Base-by-base conservation (phyloP, 768 basidiomycete genomes). In the Scleroderma citrinum region DNA sequence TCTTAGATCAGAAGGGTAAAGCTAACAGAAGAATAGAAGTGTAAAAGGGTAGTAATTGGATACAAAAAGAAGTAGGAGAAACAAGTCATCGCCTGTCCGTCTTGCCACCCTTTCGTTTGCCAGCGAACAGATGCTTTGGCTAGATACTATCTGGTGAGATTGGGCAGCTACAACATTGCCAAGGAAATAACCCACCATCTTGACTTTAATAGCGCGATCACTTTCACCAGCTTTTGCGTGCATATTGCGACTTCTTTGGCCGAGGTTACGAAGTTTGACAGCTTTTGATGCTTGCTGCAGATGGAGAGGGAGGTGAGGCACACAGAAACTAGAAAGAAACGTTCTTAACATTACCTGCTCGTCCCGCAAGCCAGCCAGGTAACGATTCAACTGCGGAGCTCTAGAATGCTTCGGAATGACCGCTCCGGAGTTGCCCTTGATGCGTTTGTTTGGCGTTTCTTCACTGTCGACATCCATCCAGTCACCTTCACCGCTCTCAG, bases 151-250 rank as follows among this genome's bases (percentile, higher is more conserved):
- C 34, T 38, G 21, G 23, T 35, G 7, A 43, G 23, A 17, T 53
- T 13, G 23, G 44, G 26, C 29, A 20, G 53, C 6, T 31, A 29
- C 17, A 32, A 20, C 17, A 6, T 20, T 12, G 26, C 31, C 37
- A 21, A 44, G 16, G 46, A 30, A 12, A n/a, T 32, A 21, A 71
- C 76, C 12, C 45, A 90, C 90, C 88, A 87, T 91, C 77, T 91
- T 91, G 54, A 76, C 76, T 61, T 72, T 77, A 70, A 92, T 92
- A 11, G 77, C 77, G 56, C 89, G 82, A 71, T 94, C 92, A 50
- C 80, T 75, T 76, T 99, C 95, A 50, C 89, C 90, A 34, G 93
- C 94, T 64, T 86, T 91, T 21, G 92, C 95, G 38, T 83, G 76
- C 75, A 82, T 81, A 66, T 95, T 95, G 51, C 92, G 85, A 47